Conservation (phyloP, 1,284 basidiomycete species). For the Schizophyllum amplum region DNA sequence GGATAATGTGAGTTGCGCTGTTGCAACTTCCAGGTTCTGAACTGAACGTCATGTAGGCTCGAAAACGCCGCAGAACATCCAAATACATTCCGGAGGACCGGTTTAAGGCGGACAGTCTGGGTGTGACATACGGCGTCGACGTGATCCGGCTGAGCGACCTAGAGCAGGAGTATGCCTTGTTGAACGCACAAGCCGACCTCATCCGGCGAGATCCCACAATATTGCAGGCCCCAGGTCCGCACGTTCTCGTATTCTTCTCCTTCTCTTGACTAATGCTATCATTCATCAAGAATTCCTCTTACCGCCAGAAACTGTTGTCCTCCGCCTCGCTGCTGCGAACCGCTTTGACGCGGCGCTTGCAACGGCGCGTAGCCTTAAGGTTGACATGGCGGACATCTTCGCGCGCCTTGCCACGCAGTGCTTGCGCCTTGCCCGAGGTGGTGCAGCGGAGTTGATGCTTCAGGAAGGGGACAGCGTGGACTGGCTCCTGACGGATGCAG, state of each 20-base stretch:
- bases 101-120: slow-evolving; percentile 28
- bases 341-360: slow-evolving; percentile 77
- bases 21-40: slow-evolving; percentile 9
- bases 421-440: slow-evolving; percentile 59
- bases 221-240: slow-evolving; percentile 30
- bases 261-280: slow-evolving; percentile 1
- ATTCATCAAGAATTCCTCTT: slow-evolving; percentile 49
- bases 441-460: slow-evolving; percentile 37
- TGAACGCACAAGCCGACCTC: slow-evolving; percentile 76
- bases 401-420: slow-evolving; percentile 74
- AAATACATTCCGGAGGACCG: slow-evolving; percentile 74
- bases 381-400: slow-evolving; percentile 88
- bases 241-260: slow-evolving; percentile 10
- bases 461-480: slow-evolving; percentile 46
- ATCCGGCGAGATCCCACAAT: slow-evolving; percentile 39
- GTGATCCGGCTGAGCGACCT: slow-evolving; percentile 80
- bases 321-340: slow-evolving; percentile 74
- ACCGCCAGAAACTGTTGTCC: slow-evolving; percentile 67
- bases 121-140: slow-evolving; percentile 59
- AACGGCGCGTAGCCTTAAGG: slow-evolving; percentile 66
- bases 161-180: slow-evolving; percentile 75
- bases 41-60: slow-evolving; percentile 28
- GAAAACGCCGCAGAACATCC: slow-evolving; percentile 66
- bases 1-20: neutral
- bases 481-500: slow-evolving; percentile 78